phyloP scores from a whole-genome alignment of 2,329 filamentous ascomycete genomes.

The Pyrenochaeta sp. region DNA sequence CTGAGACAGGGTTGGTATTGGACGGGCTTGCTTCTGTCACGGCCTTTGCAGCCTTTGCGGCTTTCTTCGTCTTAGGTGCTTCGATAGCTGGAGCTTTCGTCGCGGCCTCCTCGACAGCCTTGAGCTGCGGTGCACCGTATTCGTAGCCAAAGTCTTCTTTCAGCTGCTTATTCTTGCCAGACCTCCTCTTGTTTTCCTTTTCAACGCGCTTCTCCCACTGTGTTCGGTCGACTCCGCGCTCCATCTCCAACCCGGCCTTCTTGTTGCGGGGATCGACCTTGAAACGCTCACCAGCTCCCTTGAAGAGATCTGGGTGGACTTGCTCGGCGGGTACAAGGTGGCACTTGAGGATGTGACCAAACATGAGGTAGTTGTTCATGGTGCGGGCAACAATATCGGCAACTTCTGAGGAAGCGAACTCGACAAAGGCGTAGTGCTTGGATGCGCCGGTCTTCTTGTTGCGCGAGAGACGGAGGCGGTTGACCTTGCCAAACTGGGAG shows the following conservation, averaged over 20 bases:
- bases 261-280: slow-evolving; percentile 88
- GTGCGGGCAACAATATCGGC: slow-evolving; percentile 92
- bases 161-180: slow-evolving; percentile 74
- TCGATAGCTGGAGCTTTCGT: slow-evolving; percentile 30
- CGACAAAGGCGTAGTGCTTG: slow-evolving; percentile 94
- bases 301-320: slow-evolving; percentile 83
- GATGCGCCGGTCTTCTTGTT: slow-evolving; percentile 90
- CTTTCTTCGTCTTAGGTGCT: slow-evolving; percentile 41
- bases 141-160: slow-evolving; percentile 84
- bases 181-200: slow-evolving; percentile 75
- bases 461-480: slow-evolving; percentile 79
- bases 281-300: slow-evolving; percentile 88
- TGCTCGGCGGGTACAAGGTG: slow-evolving; percentile 78
- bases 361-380: slow-evolving; percentile 97
- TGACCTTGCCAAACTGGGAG: slow-evolving; percentile 87
- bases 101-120: slow-evolving; percentile 60
- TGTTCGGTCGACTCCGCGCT: slow-evolving; percentile 74
- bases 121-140: slow-evolving; percentile 76
- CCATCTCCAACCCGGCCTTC: slow-evolving; percentile 78
- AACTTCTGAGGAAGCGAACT: slow-evolving; percentile 79
- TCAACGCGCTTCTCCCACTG: slow-evolving; percentile 80
- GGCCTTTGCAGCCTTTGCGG: slow-evolving; percentile 33
- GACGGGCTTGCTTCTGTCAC: slow-evolving; percentile 11
- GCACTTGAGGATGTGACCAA: slow-evolving; percentile 91
- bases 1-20: slow-evolving; percentile 18